These are phyloP conservation scores for Arabidopsis lyrata DNA, from an alignment of 441 rosid genomes.

Conservation along the genomic window DNA sequence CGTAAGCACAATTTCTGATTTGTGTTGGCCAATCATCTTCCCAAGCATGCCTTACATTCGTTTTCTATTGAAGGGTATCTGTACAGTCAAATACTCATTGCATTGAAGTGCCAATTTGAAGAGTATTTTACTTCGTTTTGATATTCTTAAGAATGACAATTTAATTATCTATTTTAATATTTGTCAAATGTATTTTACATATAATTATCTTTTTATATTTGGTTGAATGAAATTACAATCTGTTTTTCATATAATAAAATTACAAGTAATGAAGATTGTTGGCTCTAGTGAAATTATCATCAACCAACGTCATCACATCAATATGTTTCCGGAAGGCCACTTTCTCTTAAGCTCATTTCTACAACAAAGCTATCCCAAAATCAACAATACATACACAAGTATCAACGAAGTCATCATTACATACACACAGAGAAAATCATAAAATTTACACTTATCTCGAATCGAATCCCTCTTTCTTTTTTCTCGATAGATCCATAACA, in stretches of 20 bases:
- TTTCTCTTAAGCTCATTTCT: not conserved
- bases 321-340: too few relatives aligned
- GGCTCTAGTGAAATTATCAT: too few relatives aligned
- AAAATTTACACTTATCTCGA: too few relatives aligned
- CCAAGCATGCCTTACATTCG: slow-evolving; percentile 26
- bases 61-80: not conserved
- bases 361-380: not conserved
- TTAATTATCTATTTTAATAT: too few relatives aligned
- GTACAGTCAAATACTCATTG: not conserved
- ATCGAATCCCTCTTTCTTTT: not conserved
- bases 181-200: not conserved
- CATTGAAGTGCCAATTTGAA: not conserved
- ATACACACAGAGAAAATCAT: not conserved
- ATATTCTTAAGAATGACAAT: not conserved
- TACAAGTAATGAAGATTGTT: too few relatives aligned
- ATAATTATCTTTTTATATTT: not conserved
- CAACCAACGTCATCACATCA: too few relatives aligned
- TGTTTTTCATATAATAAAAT: too few relatives aligned
- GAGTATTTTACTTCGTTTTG: not conserved
- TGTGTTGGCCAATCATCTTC: slow-evolving; percentile 17
- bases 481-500: not conserved
- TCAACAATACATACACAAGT: too few relatives aligned
- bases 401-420: not conserved
- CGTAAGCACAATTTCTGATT: not conserved
- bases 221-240: not conserved